Evolutionary conservation across 176 grass and related monocot genomes (phyloP).

Genomic region (Urochloa ruziziensis): DNA sequence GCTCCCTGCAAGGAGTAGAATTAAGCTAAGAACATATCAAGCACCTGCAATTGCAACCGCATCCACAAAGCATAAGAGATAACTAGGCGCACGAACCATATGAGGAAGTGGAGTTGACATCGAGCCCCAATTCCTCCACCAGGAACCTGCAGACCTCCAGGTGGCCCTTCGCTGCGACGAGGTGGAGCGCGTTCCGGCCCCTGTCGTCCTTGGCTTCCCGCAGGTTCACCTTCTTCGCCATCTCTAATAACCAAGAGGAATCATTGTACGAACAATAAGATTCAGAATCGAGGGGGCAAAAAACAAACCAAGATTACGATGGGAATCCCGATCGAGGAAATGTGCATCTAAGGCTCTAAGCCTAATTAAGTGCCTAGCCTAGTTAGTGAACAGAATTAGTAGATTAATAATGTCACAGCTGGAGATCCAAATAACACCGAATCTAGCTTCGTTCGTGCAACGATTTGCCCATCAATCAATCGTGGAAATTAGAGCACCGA

Average conservation of each 20-base stretch:
- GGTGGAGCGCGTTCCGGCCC: constrained; percentile 31
- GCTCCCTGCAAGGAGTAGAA: background rate
- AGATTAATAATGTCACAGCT: too few species aligned
- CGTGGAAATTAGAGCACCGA: too few species aligned
- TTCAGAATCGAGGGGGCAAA: background rate
- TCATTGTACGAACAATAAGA: background rate
- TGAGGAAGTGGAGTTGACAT: background rate
- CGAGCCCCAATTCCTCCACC: constrained; percentile 41
- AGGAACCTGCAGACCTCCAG: constrained; percentile 39
- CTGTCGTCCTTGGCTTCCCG: constrained; percentile 4
- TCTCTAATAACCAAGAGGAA: background rate
- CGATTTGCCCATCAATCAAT: too few species aligned
- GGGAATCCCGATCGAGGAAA: too few species aligned
- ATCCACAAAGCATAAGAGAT: too few species aligned
- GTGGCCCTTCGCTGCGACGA: constrained; percentile 22
- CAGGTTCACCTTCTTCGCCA: constrained; percentile 17
- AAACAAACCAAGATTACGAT: background rate
- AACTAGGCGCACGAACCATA: background rate
- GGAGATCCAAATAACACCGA: too few species aligned
- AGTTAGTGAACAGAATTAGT: too few species aligned
- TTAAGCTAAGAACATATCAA: too few species aligned
- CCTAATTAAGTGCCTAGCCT: too few species aligned
- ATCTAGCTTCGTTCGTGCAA: too few species aligned
- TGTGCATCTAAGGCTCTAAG: too few species aligned
- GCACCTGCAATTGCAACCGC: too few species aligned